Base-by-base conservation (phyloP, 257 asterid genomes). In the Linderniella brevidens region DNA sequence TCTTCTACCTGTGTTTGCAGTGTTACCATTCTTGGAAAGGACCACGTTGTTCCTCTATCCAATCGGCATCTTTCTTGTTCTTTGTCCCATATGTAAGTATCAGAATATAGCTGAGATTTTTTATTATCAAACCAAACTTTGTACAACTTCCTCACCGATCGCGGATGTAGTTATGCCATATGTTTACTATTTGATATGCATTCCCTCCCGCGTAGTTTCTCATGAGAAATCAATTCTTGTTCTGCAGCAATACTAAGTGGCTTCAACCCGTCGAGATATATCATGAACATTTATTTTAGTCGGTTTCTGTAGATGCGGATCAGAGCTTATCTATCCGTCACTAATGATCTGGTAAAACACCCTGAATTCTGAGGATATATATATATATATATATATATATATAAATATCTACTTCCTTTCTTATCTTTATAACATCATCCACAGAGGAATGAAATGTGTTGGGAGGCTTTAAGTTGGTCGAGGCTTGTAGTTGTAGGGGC, bases 41-140 rank as follows among this genome's bases (percentile, higher is more conserved):
- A 85, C 99, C 41, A 90, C 99, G 12, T 68, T 90, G 63, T 85
- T 90, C 70, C 77, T 90, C 53, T 90, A 90, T 62, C 99, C 99
- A 55, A 90, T 90, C 48, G 96, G 99, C 38, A 38, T 66, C 42
- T 80, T 67, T 48, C 62, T 90, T 51, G 81, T 90, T 54, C 88
- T 90, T 53, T 81, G 87, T 48, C 99, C 99, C 38, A 79, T 70
- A 58, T 37, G 79, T 72, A 64, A 72, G 79, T 65, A 52, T 48
- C 53, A 6, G 32, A 25, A n/a, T n/a, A n/a, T 25, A 25, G 32
- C 6, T 25, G 32, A 25, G 3, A 25, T 25, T 25, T n/a, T 25
- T 25, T 3, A 25, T 25, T 25, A 25, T 25, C 32, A 25, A 25
- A 25, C 32, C 32, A 25, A 25, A 25, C 3, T 25, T 6, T 3